Evolutionary conservation across 2,329 filamentous ascomycete species (phyloP), one percentile per base, ranked within the genome.

Genomic region (Pezicula neosporulosa): DNA sequence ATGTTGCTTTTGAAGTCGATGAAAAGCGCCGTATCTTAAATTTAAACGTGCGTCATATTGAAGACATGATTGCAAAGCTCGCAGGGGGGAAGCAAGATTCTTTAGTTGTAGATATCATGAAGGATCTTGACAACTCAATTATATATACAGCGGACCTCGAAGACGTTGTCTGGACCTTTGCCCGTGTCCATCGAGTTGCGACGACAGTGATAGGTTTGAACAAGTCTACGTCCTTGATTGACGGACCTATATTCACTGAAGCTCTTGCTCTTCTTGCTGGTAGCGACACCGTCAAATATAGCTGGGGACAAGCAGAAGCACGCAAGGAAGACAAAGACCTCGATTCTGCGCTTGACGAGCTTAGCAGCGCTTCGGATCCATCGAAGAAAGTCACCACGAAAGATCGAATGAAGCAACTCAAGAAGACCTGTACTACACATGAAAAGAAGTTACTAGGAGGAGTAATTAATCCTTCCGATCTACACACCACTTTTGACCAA

Each of bases 401-500:
- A 51, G 63, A 73, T 13, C 67, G 68, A 37, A 66, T 83, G 16
- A 74, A 73, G 24, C 72, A 75, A 41, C 63, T 81, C 52, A 77
- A 74, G 55, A 76, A 76, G 61, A 83, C 76, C 39, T 83, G 81
- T 60, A 91, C 87, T 51, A 77, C 85, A 47, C 85, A 96, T 58
- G 94, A 97, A 68, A 89, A 90, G 68, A 87, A 86, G 60, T 77
- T 99, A 7, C 74, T 96, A 43, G 80, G 82, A 3, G 91, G 93
- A 9, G 86, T 97, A 3, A 84, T 96, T 35, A 84, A 96, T 63
- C 83, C 89, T 6, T 77, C 85, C 44, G 88, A 88, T 61, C 90
- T 99, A 58, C 85, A 85, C 55, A 95, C 89, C 0, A 95, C 90
- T 0, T 99, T 97, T 65, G 77, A 82, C 21, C 89, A 96, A 66